phyloP scores from a whole-genome alignment of 306 rosid genomes.

The Prunus davidiana region DNA sequence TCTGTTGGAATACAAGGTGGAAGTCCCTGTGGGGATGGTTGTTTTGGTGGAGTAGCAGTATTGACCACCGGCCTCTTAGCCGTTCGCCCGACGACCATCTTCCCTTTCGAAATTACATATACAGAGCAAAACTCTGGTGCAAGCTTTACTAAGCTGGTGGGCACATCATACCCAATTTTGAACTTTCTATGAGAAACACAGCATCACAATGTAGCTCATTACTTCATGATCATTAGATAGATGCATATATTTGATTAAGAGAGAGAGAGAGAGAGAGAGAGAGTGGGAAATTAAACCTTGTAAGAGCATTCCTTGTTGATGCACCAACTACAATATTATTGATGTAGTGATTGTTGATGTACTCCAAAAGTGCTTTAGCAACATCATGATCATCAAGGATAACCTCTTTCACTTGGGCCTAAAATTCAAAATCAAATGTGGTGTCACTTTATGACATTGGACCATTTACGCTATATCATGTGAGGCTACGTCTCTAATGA shows the following conservation, averaged over 20 bases:
- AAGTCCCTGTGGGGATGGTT: slow-evolving; percentile 20
- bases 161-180: slow-evolving; percentile 51
- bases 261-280: slow-evolving; percentile 7
- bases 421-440: background rate
- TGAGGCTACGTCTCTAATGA: background rate
- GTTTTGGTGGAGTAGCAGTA: slow-evolving; percentile 41
- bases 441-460: background rate
- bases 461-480: background rate
- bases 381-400: slow-evolving; percentile 61
- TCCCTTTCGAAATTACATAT: slow-evolving; percentile 77
- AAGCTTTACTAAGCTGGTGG: slow-evolving; percentile 47
- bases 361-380: slow-evolving; percentile 58
- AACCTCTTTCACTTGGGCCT: slow-evolving; percentile 68
- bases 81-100: slow-evolving; percentile 58
- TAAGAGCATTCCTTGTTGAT: slow-evolving; percentile 52
- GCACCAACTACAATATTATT: slow-evolving; percentile 70
- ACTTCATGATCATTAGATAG: background rate
- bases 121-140: slow-evolving; percentile 81
- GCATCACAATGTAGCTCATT: background rate
- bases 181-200: slow-evolving; percentile 49
- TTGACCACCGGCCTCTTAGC: slow-evolving; percentile 57
- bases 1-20: slow-evolving; percentile 26
- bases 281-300: slow-evolving; percentile 41
- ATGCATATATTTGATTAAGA: background rate
- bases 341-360: slow-evolving; percentile 40